These are phyloP conservation scores for Jasminum sambac DNA, from an alignment of 257 asterid species.

Conservation along the genomic window DNA sequence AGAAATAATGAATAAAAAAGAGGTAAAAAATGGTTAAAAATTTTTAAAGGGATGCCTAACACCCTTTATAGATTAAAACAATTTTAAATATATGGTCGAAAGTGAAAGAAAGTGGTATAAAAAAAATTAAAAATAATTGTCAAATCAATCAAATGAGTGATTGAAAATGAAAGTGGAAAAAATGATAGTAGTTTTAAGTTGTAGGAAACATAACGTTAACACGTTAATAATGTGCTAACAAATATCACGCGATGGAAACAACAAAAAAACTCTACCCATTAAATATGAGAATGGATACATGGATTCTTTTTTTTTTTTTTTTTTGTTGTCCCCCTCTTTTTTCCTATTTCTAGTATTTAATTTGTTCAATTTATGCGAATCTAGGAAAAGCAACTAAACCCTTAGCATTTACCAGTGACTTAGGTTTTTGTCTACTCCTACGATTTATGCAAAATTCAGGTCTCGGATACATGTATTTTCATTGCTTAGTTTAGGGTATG, in stretches of 20 bases:
- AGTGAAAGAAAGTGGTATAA: no score
- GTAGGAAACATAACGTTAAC: no score
- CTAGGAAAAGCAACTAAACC: neutral
- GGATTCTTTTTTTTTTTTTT: neutral
- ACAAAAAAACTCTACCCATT: neutral
- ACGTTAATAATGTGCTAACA: neutral
- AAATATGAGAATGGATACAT: neutral
- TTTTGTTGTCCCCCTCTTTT: no score
- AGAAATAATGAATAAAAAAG: no score
- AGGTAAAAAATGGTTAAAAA: no score
- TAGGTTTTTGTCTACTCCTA: neutral
- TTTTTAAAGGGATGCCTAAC: no score
- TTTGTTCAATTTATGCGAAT: neutral
- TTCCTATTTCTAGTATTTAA: neutral
- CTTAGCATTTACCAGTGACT: neutral
- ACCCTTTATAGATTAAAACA: no score
- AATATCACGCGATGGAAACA: neutral
- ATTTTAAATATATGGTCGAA: no score
- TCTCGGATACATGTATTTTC: neutral
- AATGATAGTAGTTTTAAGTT: no score
- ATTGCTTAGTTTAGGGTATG: neutral
- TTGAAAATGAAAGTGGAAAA: no score
- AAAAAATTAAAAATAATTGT: no score
- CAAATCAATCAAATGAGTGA: no score
- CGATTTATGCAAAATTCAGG: neutral